A percentile compares a stretch with the other conserved stretches of the same genome.
Conservation (phyloP, 176 grass and related monocot species). For the Zea mays region DNA sequence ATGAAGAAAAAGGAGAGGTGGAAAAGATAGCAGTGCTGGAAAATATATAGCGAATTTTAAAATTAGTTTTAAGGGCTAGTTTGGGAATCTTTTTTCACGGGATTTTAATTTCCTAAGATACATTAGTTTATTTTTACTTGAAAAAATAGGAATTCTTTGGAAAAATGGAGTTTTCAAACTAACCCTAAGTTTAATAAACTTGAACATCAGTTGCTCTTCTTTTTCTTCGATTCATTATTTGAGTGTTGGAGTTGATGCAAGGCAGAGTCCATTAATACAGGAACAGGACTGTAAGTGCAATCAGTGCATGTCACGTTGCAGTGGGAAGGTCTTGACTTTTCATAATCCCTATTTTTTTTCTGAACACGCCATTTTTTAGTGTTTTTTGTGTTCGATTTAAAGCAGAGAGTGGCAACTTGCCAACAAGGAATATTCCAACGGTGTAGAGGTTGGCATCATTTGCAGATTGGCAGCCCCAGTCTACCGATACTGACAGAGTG, state of each 20-base stretch:
- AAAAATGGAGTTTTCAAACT: too few relatives aligned
- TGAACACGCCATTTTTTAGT: neutral
- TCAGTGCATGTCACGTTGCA: neutral
- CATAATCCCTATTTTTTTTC: neutral
- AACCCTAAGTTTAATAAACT: neutral
- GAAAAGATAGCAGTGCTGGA: neutral
- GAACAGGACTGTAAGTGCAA: neutral
- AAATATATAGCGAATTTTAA: neutral
- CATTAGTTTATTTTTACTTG: too few relatives aligned
- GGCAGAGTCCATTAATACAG: neutral
- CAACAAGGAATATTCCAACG: constrained; percentile 6
- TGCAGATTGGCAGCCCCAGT: neutral
- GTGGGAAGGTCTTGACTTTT: neutral
- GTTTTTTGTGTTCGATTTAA: neutral
- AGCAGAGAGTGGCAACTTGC: neutral
- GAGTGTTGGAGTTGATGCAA: neutral
- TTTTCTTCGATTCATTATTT: neutral
- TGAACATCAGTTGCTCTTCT: neutral
- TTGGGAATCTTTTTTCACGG: too few relatives aligned
- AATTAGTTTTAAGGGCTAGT: neutral
- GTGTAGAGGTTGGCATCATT: neutral
- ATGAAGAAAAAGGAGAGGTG: neutral
- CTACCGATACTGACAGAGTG: neutral
- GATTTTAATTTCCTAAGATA: too few relatives aligned
- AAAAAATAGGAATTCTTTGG: too few relatives aligned